phyloP scores from a whole-genome alignment of 2,329 filamentous ascomycete genomes.

The Didymellaceae sp. region DNA sequence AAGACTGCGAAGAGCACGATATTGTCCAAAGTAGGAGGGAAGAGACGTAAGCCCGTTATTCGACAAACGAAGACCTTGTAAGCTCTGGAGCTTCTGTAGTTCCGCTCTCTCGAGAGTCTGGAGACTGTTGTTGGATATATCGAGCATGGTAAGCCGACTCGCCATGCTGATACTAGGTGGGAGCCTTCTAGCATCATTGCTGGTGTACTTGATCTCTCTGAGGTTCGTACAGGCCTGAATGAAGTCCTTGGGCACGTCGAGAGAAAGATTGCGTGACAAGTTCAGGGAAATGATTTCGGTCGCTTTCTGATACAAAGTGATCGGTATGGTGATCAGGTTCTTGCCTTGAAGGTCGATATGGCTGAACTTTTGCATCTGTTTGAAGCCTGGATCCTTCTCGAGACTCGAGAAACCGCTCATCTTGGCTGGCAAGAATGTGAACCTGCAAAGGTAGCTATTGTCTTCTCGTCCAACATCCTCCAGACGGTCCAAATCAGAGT shows the following conservation, averaged over 20 bases:
- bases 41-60: constrained; percentile 87
- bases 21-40: constrained; percentile 82
- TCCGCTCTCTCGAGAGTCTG: constrained; percentile 87
- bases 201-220: constrained; percentile 93
- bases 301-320: constrained; percentile 89
- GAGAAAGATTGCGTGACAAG: constrained; percentile 86
- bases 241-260: constrained; percentile 95
- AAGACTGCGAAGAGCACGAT: constrained; percentile 78
- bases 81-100: constrained; percentile 73
- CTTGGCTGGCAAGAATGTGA: constrained; percentile 90
- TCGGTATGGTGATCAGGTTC: constrained; percentile 93
- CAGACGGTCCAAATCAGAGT: constrained; percentile 82
- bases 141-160: constrained; percentile 81
- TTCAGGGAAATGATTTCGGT: constrained; percentile 94
- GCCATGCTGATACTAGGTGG: constrained; percentile 85
- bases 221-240: constrained; percentile 91
- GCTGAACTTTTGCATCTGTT: constrained; percentile 86
- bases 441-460: constrained; percentile 95
- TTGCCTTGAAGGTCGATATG: constrained; percentile 90
- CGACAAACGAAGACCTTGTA: constrained; percentile 89
- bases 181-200: constrained; percentile 87
- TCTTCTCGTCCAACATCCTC: constrained; percentile 96
- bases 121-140: constrained; percentile 92
- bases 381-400: constrained; percentile 78
- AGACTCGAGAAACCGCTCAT: constrained; percentile 78